A percentile compares a stretch with the other conserved stretches of the same genome.
These are phyloP conservation scores for Hemisphaericaspora xylofermentans DNA, from an alignment of 1,139 yeast species.

Conservation along the genomic window DNA sequence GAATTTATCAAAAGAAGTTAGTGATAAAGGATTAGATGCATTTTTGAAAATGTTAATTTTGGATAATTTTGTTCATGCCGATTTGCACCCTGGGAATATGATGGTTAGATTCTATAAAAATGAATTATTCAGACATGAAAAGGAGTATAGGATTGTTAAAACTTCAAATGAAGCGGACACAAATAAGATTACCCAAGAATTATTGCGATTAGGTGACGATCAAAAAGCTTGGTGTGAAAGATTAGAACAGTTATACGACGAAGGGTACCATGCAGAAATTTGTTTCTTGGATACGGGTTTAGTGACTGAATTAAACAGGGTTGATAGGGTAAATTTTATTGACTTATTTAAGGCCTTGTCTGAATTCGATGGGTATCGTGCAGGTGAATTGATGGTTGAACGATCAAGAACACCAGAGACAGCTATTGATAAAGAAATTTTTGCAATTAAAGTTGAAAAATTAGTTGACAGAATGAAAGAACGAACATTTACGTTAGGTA, in stretches of 20 bases:
- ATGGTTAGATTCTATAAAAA: constrained; percentile 71
- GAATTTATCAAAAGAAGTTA: constrained; percentile 68
- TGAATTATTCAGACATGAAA: constrained; percentile 43
- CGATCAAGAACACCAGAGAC: constrained; percentile 93
- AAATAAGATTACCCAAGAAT: constrained; percentile 45
- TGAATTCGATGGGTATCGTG: constrained; percentile 88
- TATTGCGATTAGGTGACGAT: constrained; percentile 39
- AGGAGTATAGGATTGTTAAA: constrained; percentile 48
- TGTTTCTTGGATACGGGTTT: constrained; percentile 93
- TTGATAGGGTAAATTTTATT: constrained; percentile 79
- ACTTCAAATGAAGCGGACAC: constrained; percentile 47
- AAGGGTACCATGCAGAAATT: constrained; percentile 80
- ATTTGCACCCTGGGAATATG: constrained; percentile 94
- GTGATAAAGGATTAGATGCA: constrained; percentile 87
- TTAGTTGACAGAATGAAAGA: constrained; percentile 79
- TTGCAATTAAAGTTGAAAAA: constrained; percentile 83
- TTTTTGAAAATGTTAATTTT: constrained; percentile 88
- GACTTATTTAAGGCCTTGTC: constrained; percentile 87
- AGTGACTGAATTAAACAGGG: constrained; percentile 80
- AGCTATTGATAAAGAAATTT: constrained; percentile 77
- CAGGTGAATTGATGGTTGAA: constrained; percentile 95
- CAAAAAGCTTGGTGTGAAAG: constrained; percentile 50
- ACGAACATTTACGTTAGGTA: constrained; percentile 89
- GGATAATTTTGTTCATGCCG: constrained; percentile 94
- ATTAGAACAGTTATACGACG: constrained; percentile 49